These are phyloP conservation scores for Sclerotinia sclerotiorum DNA, from an alignment of 2,329 filamentous ascomycete species.

Conservation along the genomic window DNA sequence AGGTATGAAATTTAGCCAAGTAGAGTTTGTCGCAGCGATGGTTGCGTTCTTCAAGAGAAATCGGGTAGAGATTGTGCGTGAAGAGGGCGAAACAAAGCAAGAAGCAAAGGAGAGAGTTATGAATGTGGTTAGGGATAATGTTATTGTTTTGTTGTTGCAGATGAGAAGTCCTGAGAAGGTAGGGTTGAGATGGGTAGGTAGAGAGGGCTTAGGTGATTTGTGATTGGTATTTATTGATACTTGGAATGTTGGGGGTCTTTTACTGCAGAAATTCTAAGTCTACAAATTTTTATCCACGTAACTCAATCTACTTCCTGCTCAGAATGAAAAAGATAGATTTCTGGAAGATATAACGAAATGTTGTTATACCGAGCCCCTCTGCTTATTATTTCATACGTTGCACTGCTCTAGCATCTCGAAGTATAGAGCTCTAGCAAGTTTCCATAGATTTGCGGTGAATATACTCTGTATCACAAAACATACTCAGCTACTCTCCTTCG, in stretches of 20 bases:
- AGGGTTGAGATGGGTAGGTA: slow-evolving; percentile 26
- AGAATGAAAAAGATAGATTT: too few relatives aligned
- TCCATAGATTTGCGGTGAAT: too few relatives aligned
- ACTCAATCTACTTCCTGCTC: too few relatives aligned
- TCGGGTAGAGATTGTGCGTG: slow-evolving; percentile 16
- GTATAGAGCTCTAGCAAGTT: too few relatives aligned
- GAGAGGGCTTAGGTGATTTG: background rate
- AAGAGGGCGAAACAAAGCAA: background rate
- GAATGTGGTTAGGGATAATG: slow-evolving; percentile 25
- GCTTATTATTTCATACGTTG: too few relatives aligned
- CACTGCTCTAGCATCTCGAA: too few relatives aligned
- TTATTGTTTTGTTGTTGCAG: slow-evolving; percentile 28
- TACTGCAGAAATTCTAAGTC: background rate
- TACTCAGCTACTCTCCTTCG: too few relatives aligned
- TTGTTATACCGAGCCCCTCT: too few relatives aligned
- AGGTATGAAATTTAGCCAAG: slow-evolving; percentile 31
- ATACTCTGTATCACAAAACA: too few relatives aligned
- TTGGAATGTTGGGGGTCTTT: background rate
- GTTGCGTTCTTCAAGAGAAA: slow-evolving; percentile 20
- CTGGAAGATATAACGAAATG: too few relatives aligned
- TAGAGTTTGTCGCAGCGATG: slow-evolving; percentile 33
- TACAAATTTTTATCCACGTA: too few relatives aligned
- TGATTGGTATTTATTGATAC: background rate
- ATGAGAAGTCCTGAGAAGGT: slow-evolving; percentile 30
- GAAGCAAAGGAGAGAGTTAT: slow-evolving; percentile 12